These are phyloP conservation scores for Cladosporium austrohemisphaericum DNA, from an alignment of 2,329 filamentous ascomycete species.

Conservation along the genomic window DNA sequence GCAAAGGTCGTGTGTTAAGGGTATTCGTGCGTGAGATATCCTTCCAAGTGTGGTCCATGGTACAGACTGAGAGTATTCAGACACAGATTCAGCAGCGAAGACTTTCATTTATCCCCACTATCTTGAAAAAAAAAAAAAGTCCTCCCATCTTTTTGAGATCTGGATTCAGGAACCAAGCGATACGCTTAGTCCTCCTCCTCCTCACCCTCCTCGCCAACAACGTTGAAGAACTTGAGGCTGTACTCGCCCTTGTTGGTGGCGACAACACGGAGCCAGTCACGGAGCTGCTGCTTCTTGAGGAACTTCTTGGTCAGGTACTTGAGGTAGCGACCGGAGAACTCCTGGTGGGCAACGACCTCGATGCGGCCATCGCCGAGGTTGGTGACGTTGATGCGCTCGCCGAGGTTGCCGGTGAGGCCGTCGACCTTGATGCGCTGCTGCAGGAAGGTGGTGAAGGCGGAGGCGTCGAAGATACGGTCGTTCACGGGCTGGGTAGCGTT, in stretches of 20 bases:
- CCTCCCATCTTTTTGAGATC: slow-evolving; percentile 14
- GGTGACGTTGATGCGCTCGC: slow-evolving; percentile 84
- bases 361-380: slow-evolving; percentile 96
- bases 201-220: slow-evolving; percentile 95
- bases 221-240: slow-evolving; percentile 99
- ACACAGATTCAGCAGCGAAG: slow-evolving; percentile 1
- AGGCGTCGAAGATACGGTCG: slow-evolving; percentile 99
- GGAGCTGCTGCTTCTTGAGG: slow-evolving; percentile 99
- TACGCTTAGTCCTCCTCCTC: slow-evolving; percentile 91
- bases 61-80: neutral
- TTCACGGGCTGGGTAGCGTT: slow-evolving; percentile 96
- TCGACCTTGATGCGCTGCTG: slow-evolving; percentile 99
- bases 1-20: too few species aligned
- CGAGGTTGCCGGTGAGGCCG: slow-evolving; percentile 95
- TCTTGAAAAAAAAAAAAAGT: slow-evolving; percentile 6
- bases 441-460: slow-evolving; percentile 99
- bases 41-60: too few species aligned
- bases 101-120: slow-evolving; percentile 13
- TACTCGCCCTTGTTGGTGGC: slow-evolving; percentile 97
- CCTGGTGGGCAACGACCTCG: slow-evolving; percentile 94
- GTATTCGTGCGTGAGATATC: too few species aligned
- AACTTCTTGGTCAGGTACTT: slow-evolving; percentile 99
- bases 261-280: slow-evolving; percentile 99
- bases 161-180: slow-evolving; percentile 10
- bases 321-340: slow-evolving; percentile 97